Percentiles rank a stretch among this genome's conserved stretches.
phyloP scores from a whole-genome alignment of 1,284 basidiomycete genomes.

The Papiliotrema flavescens region DNA sequence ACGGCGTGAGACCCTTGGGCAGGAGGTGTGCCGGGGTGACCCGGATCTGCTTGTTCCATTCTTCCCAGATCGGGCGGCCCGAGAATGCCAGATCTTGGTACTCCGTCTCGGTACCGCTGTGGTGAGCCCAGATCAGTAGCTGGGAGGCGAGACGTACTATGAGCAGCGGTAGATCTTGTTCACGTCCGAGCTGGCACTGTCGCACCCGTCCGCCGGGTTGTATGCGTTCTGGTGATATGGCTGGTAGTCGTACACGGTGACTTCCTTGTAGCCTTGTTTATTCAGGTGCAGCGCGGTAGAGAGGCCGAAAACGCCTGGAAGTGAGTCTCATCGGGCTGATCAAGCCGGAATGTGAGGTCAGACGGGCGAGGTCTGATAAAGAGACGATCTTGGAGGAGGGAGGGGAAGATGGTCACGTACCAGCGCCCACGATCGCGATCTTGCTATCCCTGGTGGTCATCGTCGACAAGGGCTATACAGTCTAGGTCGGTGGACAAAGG shows the following conservation, averaged over 20 bases:
- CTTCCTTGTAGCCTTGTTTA: slow-evolving; percentile 14
- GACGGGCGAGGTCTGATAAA: no score
- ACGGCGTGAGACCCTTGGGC: slow-evolving; percentile 14
- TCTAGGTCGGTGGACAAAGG: no score
- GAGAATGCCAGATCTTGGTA: slow-evolving; percentile 22
- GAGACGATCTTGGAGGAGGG: no score
- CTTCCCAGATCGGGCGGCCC: slow-evolving; percentile 13
- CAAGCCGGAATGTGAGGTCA: no score
- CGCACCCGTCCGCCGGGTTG: slow-evolving; percentile 15
- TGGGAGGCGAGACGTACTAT: slow-evolving; percentile 5
- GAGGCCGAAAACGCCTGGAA: no score
- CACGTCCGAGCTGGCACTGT: slow-evolving; percentile 15
- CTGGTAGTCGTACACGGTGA: slow-evolving; percentile 22
- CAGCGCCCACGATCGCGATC: no score
- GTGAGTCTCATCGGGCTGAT: no score
- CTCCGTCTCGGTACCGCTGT: slow-evolving; percentile 12
- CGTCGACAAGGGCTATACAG: no score
- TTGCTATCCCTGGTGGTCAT: no score
- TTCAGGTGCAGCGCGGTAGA: no score
- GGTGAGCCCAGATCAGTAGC: no score
- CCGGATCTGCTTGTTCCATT: slow-evolving; percentile 17
- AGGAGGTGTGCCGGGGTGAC: slow-evolving; percentile 8
- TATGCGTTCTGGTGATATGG: slow-evolving; percentile 16
- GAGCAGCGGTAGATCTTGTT: slow-evolving; percentile 23
- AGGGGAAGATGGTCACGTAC: no score